Base-by-base conservation (phyloP, 2,329 filamentous ascomycete species). In the Diaporthe helianthi region DNA sequence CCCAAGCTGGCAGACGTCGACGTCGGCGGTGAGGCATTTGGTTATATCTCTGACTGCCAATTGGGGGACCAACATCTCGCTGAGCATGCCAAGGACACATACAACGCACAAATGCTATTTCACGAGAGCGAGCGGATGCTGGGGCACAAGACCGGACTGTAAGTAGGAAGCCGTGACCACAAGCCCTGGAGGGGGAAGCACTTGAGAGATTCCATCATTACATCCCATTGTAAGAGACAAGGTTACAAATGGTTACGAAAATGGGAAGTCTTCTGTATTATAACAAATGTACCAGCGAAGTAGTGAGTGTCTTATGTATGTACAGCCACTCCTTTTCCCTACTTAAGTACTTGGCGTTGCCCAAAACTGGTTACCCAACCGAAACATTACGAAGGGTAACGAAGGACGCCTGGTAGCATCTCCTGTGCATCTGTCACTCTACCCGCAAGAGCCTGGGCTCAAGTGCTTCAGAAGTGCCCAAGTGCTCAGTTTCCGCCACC, bases 1-100 rank as follows among this genome's bases (percentile, higher is more conserved):
- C 81, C 81, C 1, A 76, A 76, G 0, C 69, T 83, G 26, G 73
- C 71, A 4, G 65, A 66, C 17, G 70, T 46, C 8, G 51, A 74
- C n/a, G 67, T 72, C 4, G 72, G 69, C 19, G 76, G 68, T 4
- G 69, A 70, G 31, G 58, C 31, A 4, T 47, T 53, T 10, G 69
- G 69, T 15, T 68, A 70, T 12, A 31, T 70, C 36, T 46, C 58
- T 10, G 69, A 65, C 33, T 68, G 69, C 24, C 69, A 70, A 19
- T 29, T 68, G n/a, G 65, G 58, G n/a, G 65, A 68, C 17, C 17
- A 68, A 6, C n/a, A 53, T 6, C 13, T 68, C 13, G 69, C 65
- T 4, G 69, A 70, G 26, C 65, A 70, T 26, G 65, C 69, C 1
- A 65, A 54, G 29, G 65, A 70, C 10, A 24, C 44, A 17, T 53